Evolutionary conservation across 2,329 filamentous ascomycete genomes (phyloP), one percentile per base, ranked within the genome.

Genomic region (Magnaporthiopsis rhizophila): DNA sequence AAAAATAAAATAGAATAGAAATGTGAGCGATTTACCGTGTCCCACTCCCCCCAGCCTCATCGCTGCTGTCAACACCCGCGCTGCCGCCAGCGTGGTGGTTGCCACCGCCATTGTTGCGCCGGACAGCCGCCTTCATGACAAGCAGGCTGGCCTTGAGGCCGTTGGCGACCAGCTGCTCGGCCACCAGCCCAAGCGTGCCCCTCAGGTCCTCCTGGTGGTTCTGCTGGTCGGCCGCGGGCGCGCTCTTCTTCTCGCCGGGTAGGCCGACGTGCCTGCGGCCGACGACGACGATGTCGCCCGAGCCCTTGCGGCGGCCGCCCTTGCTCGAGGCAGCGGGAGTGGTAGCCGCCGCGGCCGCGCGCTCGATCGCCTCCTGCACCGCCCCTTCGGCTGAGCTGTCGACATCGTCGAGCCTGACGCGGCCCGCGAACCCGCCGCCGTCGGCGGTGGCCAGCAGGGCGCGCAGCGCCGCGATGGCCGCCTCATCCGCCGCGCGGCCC

Each of bases 261-360:
- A 71, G 71, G 32, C 65, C 69, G 30, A 76, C 72, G 66, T 82
- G 79, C 58, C 78, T 73, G 57, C 88, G 79, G 0, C 89, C 89
- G 15, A 91, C 76, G 1, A 93, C 80, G 21, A 93, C 79, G 28
- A 93, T 77, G 71, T 92, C 89, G 2, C 89, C 89, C 0, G 86
- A 86, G 69, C 90, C 91, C 71, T 80, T 82, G n/a, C n/a, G n/a
- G n/a, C n/a, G n/a, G n/a, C 0, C 82, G 24, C 82, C 81, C 65
- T 68, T 84, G 28, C 21, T 18, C 28, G 45, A 30, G 2, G 91
- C 80, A 63, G 88, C 86, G 34, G n/a, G n/a, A n/a, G n/a, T n/a
- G n/a, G n/a, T n/a, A n/a, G n/a, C n/a, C n/a, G 79, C 74, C 62
- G 81, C 5, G 32, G 32, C 80, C 0, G 88, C 88, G 5, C 81